Conservation (phyloP, 306 rosid species). For the Dalbergia cultrata region DNA sequence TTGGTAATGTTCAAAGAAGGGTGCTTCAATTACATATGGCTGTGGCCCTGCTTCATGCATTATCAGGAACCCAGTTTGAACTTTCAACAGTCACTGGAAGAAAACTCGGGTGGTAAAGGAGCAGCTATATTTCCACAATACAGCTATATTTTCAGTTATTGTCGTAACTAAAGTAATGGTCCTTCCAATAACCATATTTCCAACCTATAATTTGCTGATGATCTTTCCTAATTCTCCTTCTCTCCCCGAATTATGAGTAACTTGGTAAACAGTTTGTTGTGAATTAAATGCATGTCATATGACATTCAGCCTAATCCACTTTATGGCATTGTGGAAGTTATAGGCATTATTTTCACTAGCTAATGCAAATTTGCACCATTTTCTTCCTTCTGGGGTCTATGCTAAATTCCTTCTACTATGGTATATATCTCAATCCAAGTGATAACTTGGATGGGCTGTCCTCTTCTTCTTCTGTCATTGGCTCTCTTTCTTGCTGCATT, state of each 20-base stretch:
- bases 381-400: not conserved
- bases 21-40: not conserved
- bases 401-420: constrained; percentile 1
- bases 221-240: too few species aligned
- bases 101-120: constrained; percentile 51
- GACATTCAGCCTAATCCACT: too few species aligned
- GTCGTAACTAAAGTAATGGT: constrained; percentile 75
- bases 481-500: not conserved
- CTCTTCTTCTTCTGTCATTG: not conserved
- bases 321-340: not conserved
- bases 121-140: constrained; percentile 35
- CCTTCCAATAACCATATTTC: constrained; percentile 22
- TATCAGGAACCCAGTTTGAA: constrained; percentile 54
- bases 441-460: not conserved
- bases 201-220: not conserved
- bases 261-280: too few species aligned
- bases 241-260: too few species aligned
- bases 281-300: too few species aligned
- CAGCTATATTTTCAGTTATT: constrained; percentile 62
- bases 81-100: constrained; percentile 67
- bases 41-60: constrained; percentile 48
- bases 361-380: not conserved
- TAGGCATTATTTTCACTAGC: not conserved
- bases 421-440: not conserved
- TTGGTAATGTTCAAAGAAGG: constrained; percentile 50